Conservation (phyloP, 805 yeast genomes). For the Lipomyces spencermartinsiae region DNA sequence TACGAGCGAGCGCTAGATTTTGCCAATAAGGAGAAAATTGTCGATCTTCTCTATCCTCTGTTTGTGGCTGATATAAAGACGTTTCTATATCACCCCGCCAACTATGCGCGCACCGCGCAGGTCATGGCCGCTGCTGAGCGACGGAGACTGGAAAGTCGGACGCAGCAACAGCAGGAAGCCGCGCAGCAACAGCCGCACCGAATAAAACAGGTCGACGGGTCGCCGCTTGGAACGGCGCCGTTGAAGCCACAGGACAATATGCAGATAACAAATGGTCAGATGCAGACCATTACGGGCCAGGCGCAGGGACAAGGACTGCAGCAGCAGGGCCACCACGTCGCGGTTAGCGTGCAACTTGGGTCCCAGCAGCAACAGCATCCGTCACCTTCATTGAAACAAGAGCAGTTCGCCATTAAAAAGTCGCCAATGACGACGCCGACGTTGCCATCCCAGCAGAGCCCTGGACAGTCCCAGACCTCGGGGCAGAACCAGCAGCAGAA, state of each 20-base stretch:
- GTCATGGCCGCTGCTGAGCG: constrained; percentile 46
- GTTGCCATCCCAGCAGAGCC: constrained; percentile 10
- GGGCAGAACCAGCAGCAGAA: background rate
- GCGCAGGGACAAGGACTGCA: constrained; percentile 2
- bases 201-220: background rate
- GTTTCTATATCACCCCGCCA: constrained; percentile 46
- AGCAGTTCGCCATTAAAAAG: background rate
- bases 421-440: constrained; percentile 7
- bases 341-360: background rate
- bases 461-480: background rate
- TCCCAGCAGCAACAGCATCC: constrained; percentile 1
- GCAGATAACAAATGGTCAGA: background rate
- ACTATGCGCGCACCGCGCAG: constrained; percentile 46
- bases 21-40: constrained; percentile 80
- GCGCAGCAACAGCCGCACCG: constrained; percentile 19
- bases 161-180: constrained; percentile 24
- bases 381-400: constrained; percentile 14
- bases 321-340: background rate
- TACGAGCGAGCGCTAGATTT: constrained; percentile 80
- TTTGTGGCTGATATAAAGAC: constrained; percentile 74
- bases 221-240: background rate
- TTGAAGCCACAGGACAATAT: constrained; percentile 9
- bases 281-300: background rate
- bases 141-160: constrained; percentile 37
- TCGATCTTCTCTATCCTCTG: constrained; percentile 70